phyloP scores from a whole-genome alignment of 257 asterid species.

The Solanum bukasovii region DNA sequence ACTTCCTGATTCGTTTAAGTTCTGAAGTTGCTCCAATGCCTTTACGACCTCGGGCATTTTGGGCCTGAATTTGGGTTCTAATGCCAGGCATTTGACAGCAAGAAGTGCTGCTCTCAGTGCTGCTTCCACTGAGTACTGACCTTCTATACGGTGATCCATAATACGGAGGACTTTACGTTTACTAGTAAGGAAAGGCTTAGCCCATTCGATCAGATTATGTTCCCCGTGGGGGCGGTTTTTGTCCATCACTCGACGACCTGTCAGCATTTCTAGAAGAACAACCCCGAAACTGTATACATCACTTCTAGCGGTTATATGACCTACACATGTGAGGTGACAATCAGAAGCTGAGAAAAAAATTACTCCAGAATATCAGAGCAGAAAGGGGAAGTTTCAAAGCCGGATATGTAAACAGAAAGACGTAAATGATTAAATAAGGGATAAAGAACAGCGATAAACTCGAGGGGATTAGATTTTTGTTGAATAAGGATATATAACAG shows the following conservation, averaged over 20 bases:
- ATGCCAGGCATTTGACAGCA: slow-evolving; percentile 23
- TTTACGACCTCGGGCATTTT: slow-evolving; percentile 26
- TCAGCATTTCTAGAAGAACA: slow-evolving; percentile 36
- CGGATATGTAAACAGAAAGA: background rate
- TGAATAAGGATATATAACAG: background rate
- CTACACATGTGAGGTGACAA: slow-evolving; percentile 7
- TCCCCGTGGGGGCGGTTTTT: slow-evolving; percentile 32
- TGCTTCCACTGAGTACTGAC: slow-evolving; percentile 24
- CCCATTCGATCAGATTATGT: slow-evolving; percentile 38
- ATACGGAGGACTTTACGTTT: slow-evolving; percentile 24
- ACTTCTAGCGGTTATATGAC: slow-evolving; percentile 33
- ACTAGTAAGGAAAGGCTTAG: slow-evolving; percentile 27
- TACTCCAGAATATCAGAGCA: background rate
- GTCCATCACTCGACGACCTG: slow-evolving; percentile 33
- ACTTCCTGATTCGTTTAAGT: slow-evolving; percentile 21
- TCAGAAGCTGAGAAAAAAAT: background rate
- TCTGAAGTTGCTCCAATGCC: slow-evolving; percentile 24
- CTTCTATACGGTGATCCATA: slow-evolving; percentile 34
- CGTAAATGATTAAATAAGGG: background rate
- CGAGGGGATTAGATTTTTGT: background rate
- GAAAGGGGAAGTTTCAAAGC: background rate
- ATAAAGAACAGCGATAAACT: background rate
- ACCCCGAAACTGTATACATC: slow-evolving; percentile 40
- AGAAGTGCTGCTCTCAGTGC: slow-evolving; percentile 24
- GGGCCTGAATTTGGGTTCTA: slow-evolving; percentile 30